Base-by-base conservation (phyloP, 1,139 yeast species). In the Scheffersomyces illinoinensis region DNA sequence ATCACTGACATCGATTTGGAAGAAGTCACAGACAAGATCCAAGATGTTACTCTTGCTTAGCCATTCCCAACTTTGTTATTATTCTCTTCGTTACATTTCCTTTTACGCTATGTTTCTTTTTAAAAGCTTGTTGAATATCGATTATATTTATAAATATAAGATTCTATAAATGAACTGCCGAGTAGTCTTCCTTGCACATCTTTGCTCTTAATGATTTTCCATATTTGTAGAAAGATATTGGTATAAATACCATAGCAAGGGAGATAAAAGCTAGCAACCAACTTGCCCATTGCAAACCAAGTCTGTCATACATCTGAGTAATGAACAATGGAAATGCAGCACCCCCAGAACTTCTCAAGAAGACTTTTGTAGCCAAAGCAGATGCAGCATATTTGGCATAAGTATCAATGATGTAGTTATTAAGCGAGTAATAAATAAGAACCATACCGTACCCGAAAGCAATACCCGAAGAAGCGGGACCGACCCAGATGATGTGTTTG, bases 371-470 rank as follows among this genome's bases (percentile, higher is more conserved):
- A 14, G 97, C 97, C 64, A 92, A 81, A 0, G 97, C 97, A 58
- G 92, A 86, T 17, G 97, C 96, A n/a, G 97, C 97, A 68, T 84
- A 90, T 68, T 88, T 87, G 57, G 92, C 90, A 73, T 91, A 91
- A 39, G 96, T 88, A 74, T 91, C 97, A 71, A 92, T 90, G 73
- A 92, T 91, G 73, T 92, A 92, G 76, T 91, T 91, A 77, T 92
- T 92, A 70, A 91, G 82, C 1, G 97, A 90, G 72, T 91, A 91
- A 74, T 91, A 92, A 69, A 91, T 88, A 68, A 92, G 79, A 58
- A 91, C 97, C 97, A 92, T 91, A 61, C 97, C 97, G 69, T 85
- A 91, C 47, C 97, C 97, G 72, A 91, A 91, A 0, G 96, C 91
- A 55, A 92, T 74, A 62, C 97, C 97, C 1, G 96, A 84, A 26